phyloP scores from a whole-genome alignment of 2,329 filamentous ascomycete species.

The Moelleriella libera region DNA sequence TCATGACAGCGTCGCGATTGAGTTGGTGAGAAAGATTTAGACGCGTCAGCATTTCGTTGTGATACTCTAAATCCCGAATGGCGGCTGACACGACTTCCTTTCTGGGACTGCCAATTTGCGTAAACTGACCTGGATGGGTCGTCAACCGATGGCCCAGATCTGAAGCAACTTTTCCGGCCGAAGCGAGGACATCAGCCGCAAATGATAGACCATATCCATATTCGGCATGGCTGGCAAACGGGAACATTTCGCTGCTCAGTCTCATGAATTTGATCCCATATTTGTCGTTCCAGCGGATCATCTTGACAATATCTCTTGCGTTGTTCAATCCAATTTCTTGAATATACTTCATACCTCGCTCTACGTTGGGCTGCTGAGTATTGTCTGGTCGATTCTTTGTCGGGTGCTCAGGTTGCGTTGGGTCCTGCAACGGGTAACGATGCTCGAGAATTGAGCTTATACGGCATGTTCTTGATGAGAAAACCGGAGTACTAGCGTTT shows the following conservation, averaged over 20 bases:
- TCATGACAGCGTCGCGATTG: conserved; percentile 82
- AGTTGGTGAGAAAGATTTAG: conserved; percentile 64
- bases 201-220: conserved; percentile 82
- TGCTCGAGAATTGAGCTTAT: conserved; percentile 86
- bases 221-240: conserved; percentile 78
- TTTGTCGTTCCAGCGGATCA: conserved; percentile 82
- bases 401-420: conserved; percentile 61
- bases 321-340: conserved; percentile 70
- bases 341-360: conserved; percentile 57
- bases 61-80: conserved; percentile 73
- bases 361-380: conserved; percentile 48
- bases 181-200: conserved; percentile 61
- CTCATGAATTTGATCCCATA: conserved; percentile 89
- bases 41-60: conserved; percentile 69
- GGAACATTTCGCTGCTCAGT: conserved; percentile 91
- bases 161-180: conserved; percentile 63
- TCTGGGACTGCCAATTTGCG: conserved; percentile 75
- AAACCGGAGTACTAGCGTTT: conserved; percentile 67
- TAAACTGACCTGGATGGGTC: conserved; percentile 86
- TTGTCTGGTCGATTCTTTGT: conserved; percentile 81
- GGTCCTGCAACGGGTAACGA: conserved; percentile 65
- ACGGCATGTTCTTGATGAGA: conserved; percentile 81
- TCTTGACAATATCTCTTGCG: conserved; percentile 67
- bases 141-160: conserved; percentile 74
- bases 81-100: conserved; percentile 63